Conservation (phyloP, 75 land plant genomes). For the Isoetes taiwanensis region DNA sequence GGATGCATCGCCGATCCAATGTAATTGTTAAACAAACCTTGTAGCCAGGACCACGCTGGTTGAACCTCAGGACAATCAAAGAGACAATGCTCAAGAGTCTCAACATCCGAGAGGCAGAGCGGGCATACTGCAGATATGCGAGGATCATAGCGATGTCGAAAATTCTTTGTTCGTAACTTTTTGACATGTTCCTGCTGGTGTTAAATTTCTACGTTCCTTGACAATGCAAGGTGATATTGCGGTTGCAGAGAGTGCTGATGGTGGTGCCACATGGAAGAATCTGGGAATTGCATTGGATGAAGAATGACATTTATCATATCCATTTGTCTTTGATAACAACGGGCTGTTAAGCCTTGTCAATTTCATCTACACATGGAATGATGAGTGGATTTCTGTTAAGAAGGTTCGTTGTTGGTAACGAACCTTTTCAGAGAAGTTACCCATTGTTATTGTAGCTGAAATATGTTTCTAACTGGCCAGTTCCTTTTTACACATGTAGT, state of each 20-base stretch:
- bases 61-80: too few relatives aligned
- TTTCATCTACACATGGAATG: slow-evolving; percentile 75
- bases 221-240: slow-evolving; percentile 90
- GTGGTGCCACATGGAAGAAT: slow-evolving; percentile 67
- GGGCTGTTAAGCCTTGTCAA: slow-evolving; percentile 76
- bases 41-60: too few relatives aligned
- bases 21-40: too few relatives aligned
- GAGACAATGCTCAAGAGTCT: too few relatives aligned
- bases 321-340: slow-evolving; percentile 51
- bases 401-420: slow-evolving; percentile 50
- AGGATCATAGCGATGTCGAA: too few relatives aligned
- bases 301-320: slow-evolving; percentile 89
- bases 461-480: too few relatives aligned
- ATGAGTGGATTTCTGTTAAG: slow-evolving; percentile 45
- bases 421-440: too few relatives aligned
- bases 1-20: too few relatives aligned
- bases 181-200: not conserved
- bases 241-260: slow-evolving; percentile 64
- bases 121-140: too few relatives aligned
- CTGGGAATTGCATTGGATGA: slow-evolving; percentile 78
- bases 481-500: slow-evolving; percentile 39
- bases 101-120: too few relatives aligned
- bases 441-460: too few relatives aligned
- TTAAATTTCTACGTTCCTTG: slow-evolving; percentile 18
- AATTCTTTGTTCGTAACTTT: not conserved